A percentile compares a stretch with the other conserved stretches of the same genome.
Conservation (phyloP, 257 asterid genomes). For the Buddleja alternifolia region DNA sequence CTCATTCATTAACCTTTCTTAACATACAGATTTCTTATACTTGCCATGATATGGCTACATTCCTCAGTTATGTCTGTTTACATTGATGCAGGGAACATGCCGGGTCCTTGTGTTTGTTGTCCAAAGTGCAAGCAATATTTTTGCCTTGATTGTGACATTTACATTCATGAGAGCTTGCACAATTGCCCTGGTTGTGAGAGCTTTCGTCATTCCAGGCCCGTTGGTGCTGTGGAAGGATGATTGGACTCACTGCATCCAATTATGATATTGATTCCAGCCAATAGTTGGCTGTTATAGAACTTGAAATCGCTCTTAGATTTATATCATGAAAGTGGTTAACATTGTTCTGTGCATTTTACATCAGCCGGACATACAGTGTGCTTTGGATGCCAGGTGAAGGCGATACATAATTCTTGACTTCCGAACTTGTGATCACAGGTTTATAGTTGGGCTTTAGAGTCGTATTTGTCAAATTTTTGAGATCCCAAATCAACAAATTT, state of each 20-base stretch:
- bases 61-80: neutral
- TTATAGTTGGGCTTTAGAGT: too few species aligned
- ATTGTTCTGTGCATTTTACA: too few species aligned
- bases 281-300: neutral
- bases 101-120: conserved; percentile 69
- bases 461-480: too few species aligned
- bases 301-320: neutral
- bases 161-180: conserved; percentile 96
- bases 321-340: too few species aligned
- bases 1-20: neutral
- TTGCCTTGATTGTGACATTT: conserved; percentile 95
- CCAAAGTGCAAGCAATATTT: conserved; percentile 86
- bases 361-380: too few species aligned
- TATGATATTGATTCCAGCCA: neutral
- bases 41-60: conserved; percentile 3
- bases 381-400: too few species aligned
- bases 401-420: too few species aligned
- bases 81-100: conserved; percentile 46
- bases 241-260: too few species aligned
- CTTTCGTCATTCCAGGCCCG: neutral
- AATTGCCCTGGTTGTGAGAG: conserved; percentile 99
- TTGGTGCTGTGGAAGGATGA: too few species aligned
- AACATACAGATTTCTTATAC: neutral
- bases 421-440: too few species aligned
- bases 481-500: too few species aligned